These are phyloP conservation scores for Phytophthora uliginosa DNA, from an alignment of 352 stramenopile genomes.

Conservation along the genomic window DNA sequence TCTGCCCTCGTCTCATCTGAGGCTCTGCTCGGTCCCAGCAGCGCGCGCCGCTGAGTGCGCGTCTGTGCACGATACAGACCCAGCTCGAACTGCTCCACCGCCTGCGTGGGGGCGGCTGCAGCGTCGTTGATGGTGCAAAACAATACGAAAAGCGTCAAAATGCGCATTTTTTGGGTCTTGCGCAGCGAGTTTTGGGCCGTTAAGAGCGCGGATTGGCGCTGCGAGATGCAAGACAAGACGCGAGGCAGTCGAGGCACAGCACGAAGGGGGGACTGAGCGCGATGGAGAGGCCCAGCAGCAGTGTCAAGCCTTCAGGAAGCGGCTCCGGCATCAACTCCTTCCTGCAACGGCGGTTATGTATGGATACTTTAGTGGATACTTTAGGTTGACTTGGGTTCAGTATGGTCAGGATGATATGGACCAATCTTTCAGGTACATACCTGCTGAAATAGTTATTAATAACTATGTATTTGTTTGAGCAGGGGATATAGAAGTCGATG, in stretches of 20 bases:
- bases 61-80: conserved; percentile 34
- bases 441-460: not conserved
- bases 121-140: conserved; percentile 11
- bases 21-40: conserved; percentile 53
- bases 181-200: conserved; percentile 4
- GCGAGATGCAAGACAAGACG: conserved; percentile 4
- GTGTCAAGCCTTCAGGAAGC: conserved; percentile 28
- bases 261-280: conserved; percentile 36
- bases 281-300: conserved; percentile 37
- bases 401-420: conserved; percentile 15
- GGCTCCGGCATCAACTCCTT: conserved; percentile 19
- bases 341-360: not conserved
- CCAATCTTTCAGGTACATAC: not conserved
- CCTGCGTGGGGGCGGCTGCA: conserved; percentile 5
- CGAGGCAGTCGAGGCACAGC: conserved; percentile 36
- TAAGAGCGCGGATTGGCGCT: conserved; percentile 14
- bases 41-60: conserved; percentile 28
- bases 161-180: conserved; percentile 22
- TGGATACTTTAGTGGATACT: conserved; percentile 34
- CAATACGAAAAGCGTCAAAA: conserved; percentile 13
- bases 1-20: conserved; percentile 53
- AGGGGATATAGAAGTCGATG: conserved; percentile 12
- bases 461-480: conserved; percentile 6
- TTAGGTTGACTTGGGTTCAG: conserved; percentile 10
- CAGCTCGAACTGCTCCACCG: conserved; percentile 36